Conservation (phyloP, 2,329 filamentous ascomycete genomes). For the Hypoxylon sp. region DNA sequence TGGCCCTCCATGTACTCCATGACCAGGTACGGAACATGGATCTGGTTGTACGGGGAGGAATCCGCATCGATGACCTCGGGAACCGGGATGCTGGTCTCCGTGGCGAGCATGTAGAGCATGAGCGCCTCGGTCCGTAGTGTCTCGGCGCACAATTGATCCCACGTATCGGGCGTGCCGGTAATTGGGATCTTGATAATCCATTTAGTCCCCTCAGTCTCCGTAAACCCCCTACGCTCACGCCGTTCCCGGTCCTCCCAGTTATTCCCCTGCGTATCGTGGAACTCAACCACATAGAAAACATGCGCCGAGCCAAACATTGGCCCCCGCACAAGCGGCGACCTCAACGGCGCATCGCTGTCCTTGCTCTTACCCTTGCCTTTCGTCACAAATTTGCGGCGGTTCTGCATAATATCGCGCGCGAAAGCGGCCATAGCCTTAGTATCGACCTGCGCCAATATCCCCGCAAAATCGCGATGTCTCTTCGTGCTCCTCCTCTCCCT, state of each 20-base stretch:
- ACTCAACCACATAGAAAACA: constrained; percentile 46
- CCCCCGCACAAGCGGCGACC: constrained; percentile 21
- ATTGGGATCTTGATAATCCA: constrained; percentile 51
- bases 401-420: constrained; percentile 37
- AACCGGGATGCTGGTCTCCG: constrained; percentile 43
- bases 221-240: no score
- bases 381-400: constrained; percentile 12
- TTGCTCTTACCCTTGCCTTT: not conserved
- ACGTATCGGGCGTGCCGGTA: constrained; percentile 41
- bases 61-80: constrained; percentile 48
- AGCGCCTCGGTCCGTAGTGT: constrained; percentile 46
- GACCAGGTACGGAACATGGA: constrained; percentile 43
- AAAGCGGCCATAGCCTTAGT: constrained; percentile 39
- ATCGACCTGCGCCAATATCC: constrained; percentile 44
- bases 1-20: constrained; percentile 43
- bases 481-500: constrained; percentile 14
- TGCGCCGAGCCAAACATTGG: constrained; percentile 47
- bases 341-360: not conserved
- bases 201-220: constrained; percentile 1
- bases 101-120: constrained; percentile 43
- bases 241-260: not conserved
- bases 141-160: constrained; percentile 41
- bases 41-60: constrained; percentile 33
- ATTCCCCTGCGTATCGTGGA: constrained; percentile 17
- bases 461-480: constrained; percentile 38